Base-by-base conservation (phyloP, 257 asterid genomes). In the Scutellaria minor region DNA sequence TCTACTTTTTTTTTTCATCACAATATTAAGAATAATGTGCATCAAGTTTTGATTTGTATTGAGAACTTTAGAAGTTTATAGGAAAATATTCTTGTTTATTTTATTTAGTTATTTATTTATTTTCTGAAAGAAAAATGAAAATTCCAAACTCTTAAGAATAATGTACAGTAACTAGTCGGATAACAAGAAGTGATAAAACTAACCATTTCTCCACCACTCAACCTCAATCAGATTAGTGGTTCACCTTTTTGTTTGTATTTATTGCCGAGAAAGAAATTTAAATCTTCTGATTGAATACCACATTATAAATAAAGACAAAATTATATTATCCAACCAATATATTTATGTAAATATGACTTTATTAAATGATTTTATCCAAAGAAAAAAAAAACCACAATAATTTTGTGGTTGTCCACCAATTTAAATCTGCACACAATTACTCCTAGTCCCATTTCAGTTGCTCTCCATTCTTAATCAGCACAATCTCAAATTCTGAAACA, bases 281-380 rank as follows among this genome's bases (percentile, higher is more conserved):
- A 31, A 4, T 31, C 5, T 31, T 31, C 37, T 31, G 0, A 72
- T 63, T 2, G 58, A 59, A 37, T 35, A 9, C 64, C 27, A 6
- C 63, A 51, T 6, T 7, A 54, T 15, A 15, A 59, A 12, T 24
- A 41, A 64, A 64, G 78, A 71, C 80, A 85, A 83, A 76, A 71
- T 14, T 78, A 66, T 73, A 61, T 39, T 20, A 65, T 77, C 88
- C 90, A 83, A 81, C 87, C 90, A 79, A 51, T 72, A 50, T 57
- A 46, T 45, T 40, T 47, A 31, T 35, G 56, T 35, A 42, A 44
- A 35, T 5, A 37, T 13, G 35, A 20, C 37, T 63, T 42, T 39
- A n/a, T 20, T 1, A 42, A 24, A 12, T 18, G n/a, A 24, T 64
- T 81, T 79, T 85, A 85, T 78, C 88, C 84, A 47, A 55, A 54